Percentiles rank a stretch among this genome's conserved stretches.
phyloP scores from a whole-genome alignment of 2,329 filamentous ascomycete genomes.

The Calonectria multiphialidica region DNA sequence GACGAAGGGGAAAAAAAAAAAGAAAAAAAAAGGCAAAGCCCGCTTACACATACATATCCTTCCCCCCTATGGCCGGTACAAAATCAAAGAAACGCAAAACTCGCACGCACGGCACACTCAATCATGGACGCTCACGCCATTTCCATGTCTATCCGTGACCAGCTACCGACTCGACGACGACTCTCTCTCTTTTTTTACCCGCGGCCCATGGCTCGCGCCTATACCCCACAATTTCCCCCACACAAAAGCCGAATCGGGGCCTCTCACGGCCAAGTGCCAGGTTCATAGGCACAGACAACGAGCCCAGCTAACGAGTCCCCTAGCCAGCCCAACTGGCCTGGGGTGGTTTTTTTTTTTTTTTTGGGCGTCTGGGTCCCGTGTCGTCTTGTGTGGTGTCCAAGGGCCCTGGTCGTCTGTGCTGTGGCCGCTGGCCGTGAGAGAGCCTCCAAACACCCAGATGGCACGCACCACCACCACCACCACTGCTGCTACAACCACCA shows the following conservation, averaged over 20 bases:
- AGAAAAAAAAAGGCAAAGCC: not conserved
- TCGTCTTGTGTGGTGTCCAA: not conserved
- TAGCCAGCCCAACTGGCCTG: not conserved
- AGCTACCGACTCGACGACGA: slow-evolving; percentile 12
- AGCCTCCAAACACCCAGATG: slow-evolving; percentile 15
- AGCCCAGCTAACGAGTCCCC: slow-evolving; percentile 2
- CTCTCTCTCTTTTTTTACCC: slow-evolving; percentile 7
- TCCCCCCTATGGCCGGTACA: not conserved
- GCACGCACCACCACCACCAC: slow-evolving; percentile 18
- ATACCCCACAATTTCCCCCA: slow-evolving; percentile 29
- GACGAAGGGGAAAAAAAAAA: too few relatives aligned
- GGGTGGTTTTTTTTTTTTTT: not conserved
- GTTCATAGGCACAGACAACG: not conserved
- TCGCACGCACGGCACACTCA: not conserved
- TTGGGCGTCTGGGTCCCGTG: not conserved
- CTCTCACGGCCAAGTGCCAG: not conserved
- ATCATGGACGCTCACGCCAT: not conserved
- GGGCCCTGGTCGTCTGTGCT: not conserved
- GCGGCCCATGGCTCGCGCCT: slow-evolving; percentile 19
- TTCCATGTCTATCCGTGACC: not conserved
- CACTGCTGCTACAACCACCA: slow-evolving; percentile 5
- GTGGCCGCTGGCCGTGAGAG: not conserved
- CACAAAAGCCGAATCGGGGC: slow-evolving; percentile 18
- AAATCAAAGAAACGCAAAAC: not conserved
- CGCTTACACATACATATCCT: not conserved